Conservation (phyloP, 1,284 basidiomycete genomes). For the Ganoderma sp. region DNA sequence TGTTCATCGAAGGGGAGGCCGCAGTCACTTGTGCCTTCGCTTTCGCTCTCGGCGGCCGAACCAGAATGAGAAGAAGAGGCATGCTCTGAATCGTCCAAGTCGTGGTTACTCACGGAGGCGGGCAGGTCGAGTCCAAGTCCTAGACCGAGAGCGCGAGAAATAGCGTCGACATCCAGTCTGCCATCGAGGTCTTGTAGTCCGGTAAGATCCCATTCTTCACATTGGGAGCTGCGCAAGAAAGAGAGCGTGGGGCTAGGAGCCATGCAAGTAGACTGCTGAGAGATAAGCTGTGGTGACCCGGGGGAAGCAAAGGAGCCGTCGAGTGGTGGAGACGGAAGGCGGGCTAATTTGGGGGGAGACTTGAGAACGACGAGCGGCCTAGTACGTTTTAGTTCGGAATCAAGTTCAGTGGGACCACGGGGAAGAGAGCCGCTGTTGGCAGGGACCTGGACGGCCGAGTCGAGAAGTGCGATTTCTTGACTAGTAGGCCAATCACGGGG, state of each 20-base stretch:
- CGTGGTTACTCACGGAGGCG: slow-evolving; percentile 1
- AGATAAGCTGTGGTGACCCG: background rate
- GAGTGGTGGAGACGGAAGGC: background rate
- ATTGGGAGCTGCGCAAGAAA: background rate
- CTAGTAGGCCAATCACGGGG: slow-evolving; percentile 22
- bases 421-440: slow-evolving; percentile 23
- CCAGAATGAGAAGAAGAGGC: background rate
- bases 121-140: slow-evolving; percentile 24
- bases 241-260: slow-evolving; percentile 2
- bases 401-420: background rate
- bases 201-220: slow-evolving; percentile 34
- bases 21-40: slow-evolving; percentile 1
- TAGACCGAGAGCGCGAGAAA: slow-evolving; percentile 38
- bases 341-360: background rate
- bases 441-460: slow-evolving; percentile 20
- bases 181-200: slow-evolving; percentile 36
- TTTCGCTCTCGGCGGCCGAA: slow-evolving; percentile 6
- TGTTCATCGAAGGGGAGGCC: slow-evolving; percentile 11
- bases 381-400: slow-evolving; percentile 17
- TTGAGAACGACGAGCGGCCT: slow-evolving; percentile 28
- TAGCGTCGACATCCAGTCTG: slow-evolving; percentile 41
- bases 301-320: slow-evolving; percentile 4
- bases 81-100: slow-evolving; percentile 2
- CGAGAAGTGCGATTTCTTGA: background rate
- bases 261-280: background rate